Percentiles rank a stretch among this genome's conserved stretches.
phyloP scores from a whole-genome alignment of 2,329 filamentous ascomycete species.

The Cordyceps cicadae region DNA sequence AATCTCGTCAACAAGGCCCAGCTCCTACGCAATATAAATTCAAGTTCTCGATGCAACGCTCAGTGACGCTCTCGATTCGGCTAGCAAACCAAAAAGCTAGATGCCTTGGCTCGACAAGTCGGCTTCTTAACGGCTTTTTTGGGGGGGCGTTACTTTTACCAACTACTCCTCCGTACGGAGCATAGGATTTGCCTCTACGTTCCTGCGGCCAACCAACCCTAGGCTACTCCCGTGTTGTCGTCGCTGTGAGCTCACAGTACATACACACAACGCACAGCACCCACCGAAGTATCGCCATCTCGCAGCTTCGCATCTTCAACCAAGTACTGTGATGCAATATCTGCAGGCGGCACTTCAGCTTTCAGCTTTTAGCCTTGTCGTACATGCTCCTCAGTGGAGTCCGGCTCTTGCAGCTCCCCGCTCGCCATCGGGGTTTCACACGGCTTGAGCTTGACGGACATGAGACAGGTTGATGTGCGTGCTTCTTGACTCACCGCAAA shows the following conservation, averaged over 20 bases:
- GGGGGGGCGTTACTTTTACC: not conserved
- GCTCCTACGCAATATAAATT: not conserved
- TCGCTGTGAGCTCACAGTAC: too few relatives aligned
- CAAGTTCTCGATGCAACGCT: not conserved
- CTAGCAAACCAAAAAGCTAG: not conserved
- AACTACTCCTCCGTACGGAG: too few relatives aligned
- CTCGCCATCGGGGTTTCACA: not conserved
- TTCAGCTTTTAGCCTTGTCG: not conserved
- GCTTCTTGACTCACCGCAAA: conserved; percentile 1
- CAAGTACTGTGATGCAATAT: not conserved
- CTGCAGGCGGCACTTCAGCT: not conserved
- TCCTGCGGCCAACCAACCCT: not conserved
- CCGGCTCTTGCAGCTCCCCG: not conserved
- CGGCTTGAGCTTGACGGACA: not conserved
- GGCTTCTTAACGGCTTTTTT: not conserved
- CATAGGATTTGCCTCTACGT: not conserved
- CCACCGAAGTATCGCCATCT: not conserved
- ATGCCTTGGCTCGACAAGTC: not conserved
- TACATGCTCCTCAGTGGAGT: not conserved
- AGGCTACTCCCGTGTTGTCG: not conserved
- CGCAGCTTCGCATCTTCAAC: not conserved
- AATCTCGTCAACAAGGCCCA: not conserved
- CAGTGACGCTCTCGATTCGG: not conserved
- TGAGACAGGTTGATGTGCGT: not conserved
- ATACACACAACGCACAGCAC: not conserved